Conservation (phyloP, 495 filamentous ascomycete species). For the Penicillium cinerascens region DNA sequence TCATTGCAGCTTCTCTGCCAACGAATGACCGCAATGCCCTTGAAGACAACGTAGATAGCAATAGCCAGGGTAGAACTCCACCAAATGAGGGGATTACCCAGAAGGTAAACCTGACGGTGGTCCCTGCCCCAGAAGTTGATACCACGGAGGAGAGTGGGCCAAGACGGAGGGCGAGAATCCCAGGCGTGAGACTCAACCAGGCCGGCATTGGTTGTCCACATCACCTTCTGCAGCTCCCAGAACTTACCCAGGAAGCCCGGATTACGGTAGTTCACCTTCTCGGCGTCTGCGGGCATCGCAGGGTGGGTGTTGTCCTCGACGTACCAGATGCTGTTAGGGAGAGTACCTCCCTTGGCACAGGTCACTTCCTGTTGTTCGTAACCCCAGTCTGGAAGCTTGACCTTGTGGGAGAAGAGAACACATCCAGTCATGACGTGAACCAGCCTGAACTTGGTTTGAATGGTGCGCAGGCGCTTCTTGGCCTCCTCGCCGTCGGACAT, state of each 20-base stretch:
- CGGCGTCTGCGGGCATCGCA: constrained; percentile 64
- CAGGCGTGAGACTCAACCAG: constrained; percentile 95
- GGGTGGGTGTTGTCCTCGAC: constrained; percentile 87
- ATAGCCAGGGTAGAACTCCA: constrained; percentile 84
- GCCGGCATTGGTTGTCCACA: constrained; percentile 98
- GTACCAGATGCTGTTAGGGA: constrained; percentile 97
- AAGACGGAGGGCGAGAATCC: constrained; percentile 92
- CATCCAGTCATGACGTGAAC: constrained; percentile 97
- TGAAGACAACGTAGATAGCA: constrained; percentile 73
- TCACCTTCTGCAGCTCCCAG: constrained; percentile 98
- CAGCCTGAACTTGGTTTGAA: constrained; percentile 93
- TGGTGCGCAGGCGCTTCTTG: constrained; percentile 84
- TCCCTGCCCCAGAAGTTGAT: constrained; percentile 99
- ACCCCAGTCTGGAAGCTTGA: constrained; percentile 96
- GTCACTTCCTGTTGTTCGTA: constrained; percentile 98
- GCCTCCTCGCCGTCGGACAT: constrained; percentile 77
- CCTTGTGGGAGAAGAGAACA: constrained; percentile 95
- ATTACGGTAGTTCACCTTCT: constrained; percentile 92
- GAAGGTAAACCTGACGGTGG: constrained; percentile 90
- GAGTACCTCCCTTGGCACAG: constrained; percentile 85
- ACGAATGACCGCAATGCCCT: constrained; percentile 79
- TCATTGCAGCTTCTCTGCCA: constrained; percentile 93
- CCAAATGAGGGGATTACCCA: constrained; percentile 95
- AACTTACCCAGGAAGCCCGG: constrained; percentile 98
- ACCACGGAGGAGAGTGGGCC: constrained; percentile 88